These are phyloP conservation scores for Gonapodya prolifera DNA, from an alignment of 192 early-diverging fungal species.

Conservation along the genomic window DNA sequence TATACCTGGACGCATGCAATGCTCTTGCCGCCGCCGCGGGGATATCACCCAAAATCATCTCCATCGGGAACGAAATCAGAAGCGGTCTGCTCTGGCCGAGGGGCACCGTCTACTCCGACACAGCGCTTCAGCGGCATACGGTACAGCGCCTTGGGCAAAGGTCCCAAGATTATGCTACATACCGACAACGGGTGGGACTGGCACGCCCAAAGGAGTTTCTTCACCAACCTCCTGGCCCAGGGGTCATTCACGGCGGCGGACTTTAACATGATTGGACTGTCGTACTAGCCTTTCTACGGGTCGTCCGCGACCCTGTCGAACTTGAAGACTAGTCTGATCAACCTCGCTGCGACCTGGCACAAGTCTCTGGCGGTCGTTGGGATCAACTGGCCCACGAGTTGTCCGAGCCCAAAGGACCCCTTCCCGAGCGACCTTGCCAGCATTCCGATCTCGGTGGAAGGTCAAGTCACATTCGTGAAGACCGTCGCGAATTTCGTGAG, in stretches of 20 bases:
- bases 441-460: neutral
- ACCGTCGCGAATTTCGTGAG: conserved; percentile 8
- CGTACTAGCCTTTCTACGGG: conserved; percentile 17
- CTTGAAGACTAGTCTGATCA: conserved; percentile 10
- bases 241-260: conserved; percentile 14
- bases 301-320: conserved; percentile 14
- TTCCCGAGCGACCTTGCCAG: conserved; percentile 11
- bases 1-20: conserved; percentile 4
- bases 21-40: neutral
- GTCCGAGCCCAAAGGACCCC: conserved; percentile 11
- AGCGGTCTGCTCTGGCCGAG: conserved; percentile 18
- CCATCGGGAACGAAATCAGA: conserved; percentile 18
- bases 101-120: conserved; percentile 9
- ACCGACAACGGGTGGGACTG: conserved; percentile 18
- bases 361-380: conserved; percentile 16
- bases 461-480: neutral
- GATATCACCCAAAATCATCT: conserved; percentile 3
- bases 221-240: conserved; percentile 13
- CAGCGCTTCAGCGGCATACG: conserved; percentile 18
- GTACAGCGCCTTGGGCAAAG: conserved; percentile 10
- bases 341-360: conserved; percentile 13
- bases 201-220: conserved; percentile 11
- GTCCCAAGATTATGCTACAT: conserved; percentile 14
- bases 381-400: conserved; percentile 16
- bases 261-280: conserved; percentile 21